phyloP scores from a whole-genome alignment of 2,329 filamentous ascomycete genomes.

The Talaromyces islandicus region DNA sequence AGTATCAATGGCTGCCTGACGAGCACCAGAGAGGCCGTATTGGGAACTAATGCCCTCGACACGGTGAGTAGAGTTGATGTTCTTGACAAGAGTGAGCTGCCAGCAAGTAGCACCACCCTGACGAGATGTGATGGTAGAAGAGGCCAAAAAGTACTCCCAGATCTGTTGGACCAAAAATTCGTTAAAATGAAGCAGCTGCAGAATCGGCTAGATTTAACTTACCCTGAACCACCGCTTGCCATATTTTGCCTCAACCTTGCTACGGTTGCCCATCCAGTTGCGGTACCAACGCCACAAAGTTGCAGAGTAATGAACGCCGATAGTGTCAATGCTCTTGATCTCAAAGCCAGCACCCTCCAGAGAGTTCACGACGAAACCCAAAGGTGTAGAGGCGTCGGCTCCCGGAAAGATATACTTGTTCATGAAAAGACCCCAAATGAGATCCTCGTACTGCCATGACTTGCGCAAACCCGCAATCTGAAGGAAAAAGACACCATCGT shows the following conservation, averaged over 20 bases:
- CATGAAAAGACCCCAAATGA: slow-evolving; percentile 98
- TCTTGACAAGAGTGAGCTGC: slow-evolving; percentile 83
- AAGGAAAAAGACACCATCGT: slow-evolving; percentile 92
- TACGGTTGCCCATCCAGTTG: slow-evolving; percentile 92
- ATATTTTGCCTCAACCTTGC: slow-evolving; percentile 92
- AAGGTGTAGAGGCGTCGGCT: slow-evolving; percentile 88
- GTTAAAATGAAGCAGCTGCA: not conserved
- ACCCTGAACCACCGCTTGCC: slow-evolving; percentile 92
- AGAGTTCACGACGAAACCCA: slow-evolving; percentile 78
- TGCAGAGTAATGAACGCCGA: slow-evolving; percentile 94
- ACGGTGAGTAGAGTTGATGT: slow-evolving; percentile 80
- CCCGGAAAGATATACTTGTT: slow-evolving; percentile 99
- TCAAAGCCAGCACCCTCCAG: slow-evolving; percentile 86
- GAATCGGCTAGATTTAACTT: slow-evolving; percentile 37
- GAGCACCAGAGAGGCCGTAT: slow-evolving; percentile 62
- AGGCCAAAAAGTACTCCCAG: slow-evolving; percentile 88
- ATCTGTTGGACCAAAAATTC: slow-evolving; percentile 48
- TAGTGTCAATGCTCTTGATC: slow-evolving; percentile 84
- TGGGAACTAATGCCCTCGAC: slow-evolving; percentile 67
- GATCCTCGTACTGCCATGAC: slow-evolving; percentile 95
- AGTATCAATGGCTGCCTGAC: slow-evolving; percentile 40
- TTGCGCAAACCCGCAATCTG: slow-evolving; percentile 93
- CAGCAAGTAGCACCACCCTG: slow-evolving; percentile 81
- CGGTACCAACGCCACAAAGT: slow-evolving; percentile 98
- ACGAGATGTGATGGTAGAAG: slow-evolving; percentile 74